Base-by-base conservation (phyloP, 75 land plant genomes). In the Selaginella tamariscina region DNA sequence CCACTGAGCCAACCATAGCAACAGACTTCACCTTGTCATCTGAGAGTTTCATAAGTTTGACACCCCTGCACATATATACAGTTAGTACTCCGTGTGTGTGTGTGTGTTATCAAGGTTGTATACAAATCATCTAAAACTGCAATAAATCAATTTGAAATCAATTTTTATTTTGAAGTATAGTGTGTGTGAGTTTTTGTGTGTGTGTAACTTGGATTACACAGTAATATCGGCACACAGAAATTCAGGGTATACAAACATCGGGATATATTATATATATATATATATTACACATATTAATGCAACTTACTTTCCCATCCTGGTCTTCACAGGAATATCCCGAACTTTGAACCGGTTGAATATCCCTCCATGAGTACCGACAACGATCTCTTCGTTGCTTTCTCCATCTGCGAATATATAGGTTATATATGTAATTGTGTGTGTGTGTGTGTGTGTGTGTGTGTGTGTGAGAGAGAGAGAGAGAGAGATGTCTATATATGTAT, bases 351-450 rank as follows among this genome's bases (percentile, higher is more conserved):
- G 73, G 64, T 94, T 94, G 24, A 87, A 67, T n/a, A 89, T 85
- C 9, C 96, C 96, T 72, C 82, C 84, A 68, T 94, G 88, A 72
- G 90, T 94, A 1, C 88, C 91, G 2, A 94, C 74, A 32, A 89
- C 91, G 0, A 94, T 80, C 74, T 94, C 84, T 72, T 94, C 93
- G 71, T 94, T 90, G 75, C 88, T 85, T 75, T 89, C 88, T 27
- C 88, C 96, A 82, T 94, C 91, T 49, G 28, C 22, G 11, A 5
- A 39, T 5, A 39, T 39, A 5, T n/a, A n/a, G n/a, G n/a, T n/a
- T n/a, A n/a, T n/a, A n/a, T n/a, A n/a, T n/a, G n/a, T n/a, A n/a
- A n/a, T n/a, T n/a, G n/a, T n/a, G n/a, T n/a, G n/a, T n/a, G n/a
- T n/a, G n/a, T n/a, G n/a, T n/a, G n/a, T n/a, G n/a, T n/a, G n/a